Base-by-base conservation (phyloP, 345 rosid genomes). In the Jatropha curcas region DNA sequence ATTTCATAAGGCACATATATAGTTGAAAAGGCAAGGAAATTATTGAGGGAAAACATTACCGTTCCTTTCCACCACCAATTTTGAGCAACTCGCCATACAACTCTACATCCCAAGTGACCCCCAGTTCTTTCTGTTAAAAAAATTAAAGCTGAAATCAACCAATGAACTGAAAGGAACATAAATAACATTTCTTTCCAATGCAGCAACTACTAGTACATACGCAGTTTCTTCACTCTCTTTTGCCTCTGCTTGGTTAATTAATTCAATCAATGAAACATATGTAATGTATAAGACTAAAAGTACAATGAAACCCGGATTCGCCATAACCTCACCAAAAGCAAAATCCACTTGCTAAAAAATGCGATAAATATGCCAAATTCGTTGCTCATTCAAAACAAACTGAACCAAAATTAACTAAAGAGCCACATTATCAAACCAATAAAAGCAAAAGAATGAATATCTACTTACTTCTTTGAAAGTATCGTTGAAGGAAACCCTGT, bases 51-150 rank as follows among this genome's bases (percentile, higher is more conserved):
- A 34, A 30, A 14, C 51, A 33, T 43, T 78, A 90, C 96, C 98
- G 89, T 80, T 94, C 97, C 81, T 94, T 94, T 10, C 98, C 97
- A 62, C 98, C 98, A 6, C 97, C 97, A 74, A 94, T 92, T 85
- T 94, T 94, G 74, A 94, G 90, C 74, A 94, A 81, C 67, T 94
- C 94, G 0, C 97, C 97, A 70, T 92, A 94, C 76, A 94, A 86
- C 67, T 94, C 97, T 60, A 94, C 95, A 81, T 87, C 97, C 98
- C 97, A 94, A 9, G 89, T 86, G 65, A 90, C 94, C 50, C 87
- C 93, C 84, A 92, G 65, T 73, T 83, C 97, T 89, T 77, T 90
- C 97, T 90, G 85, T 46, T 11, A 56, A 71, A 69, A 58, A 45
- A 79, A 70, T 33, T 30, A 28, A 43, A 71, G 5, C 20, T 58